phyloP scores from a whole-genome alignment of 2,329 filamentous ascomycete species.

The Aureobasidium uvarum region DNA sequence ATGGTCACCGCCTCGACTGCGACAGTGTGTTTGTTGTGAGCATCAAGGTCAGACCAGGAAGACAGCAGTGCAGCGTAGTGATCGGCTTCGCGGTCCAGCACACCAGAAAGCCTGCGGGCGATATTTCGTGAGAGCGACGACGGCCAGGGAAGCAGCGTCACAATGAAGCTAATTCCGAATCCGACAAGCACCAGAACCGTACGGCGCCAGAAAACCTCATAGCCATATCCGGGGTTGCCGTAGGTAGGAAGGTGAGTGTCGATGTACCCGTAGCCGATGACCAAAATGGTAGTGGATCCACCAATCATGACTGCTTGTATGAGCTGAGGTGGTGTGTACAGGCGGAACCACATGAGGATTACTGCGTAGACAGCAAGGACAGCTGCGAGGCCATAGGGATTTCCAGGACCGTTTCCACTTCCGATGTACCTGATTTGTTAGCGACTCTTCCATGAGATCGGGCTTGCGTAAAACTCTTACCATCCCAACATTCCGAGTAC shows the following conservation, averaged over 20 bases:
- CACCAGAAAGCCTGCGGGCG: slow-evolving; percentile 48
- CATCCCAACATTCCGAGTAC: slow-evolving; percentile 50
- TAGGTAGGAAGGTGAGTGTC: slow-evolving; percentile 24
- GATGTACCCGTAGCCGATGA: slow-evolving; percentile 26
- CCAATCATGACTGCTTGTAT: slow-evolving; percentile 21
- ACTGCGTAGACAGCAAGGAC: slow-evolving; percentile 39
- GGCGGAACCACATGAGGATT: slow-evolving; percentile 40
- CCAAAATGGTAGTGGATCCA: slow-evolving; percentile 16
- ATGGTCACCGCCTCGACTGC: slow-evolving; percentile 36
- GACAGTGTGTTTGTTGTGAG: slow-evolving; percentile 30
- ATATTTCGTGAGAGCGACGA: slow-evolving; percentile 34
- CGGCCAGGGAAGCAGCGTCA: slow-evolving; percentile 25
- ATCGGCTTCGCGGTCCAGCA: slow-evolving; percentile 46
- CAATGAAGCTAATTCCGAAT: slow-evolving; percentile 19
- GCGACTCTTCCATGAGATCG: neutral
- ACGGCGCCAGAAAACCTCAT: slow-evolving; percentile 27
- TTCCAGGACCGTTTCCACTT: slow-evolving; percentile 49
- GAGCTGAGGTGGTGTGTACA: slow-evolving; percentile 35
- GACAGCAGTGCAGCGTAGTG: slow-evolving; percentile 53
- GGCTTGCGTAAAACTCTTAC: slow-evolving; percentile 29
- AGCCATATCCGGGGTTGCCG: slow-evolving; percentile 24
- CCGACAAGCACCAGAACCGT: slow-evolving; percentile 24
- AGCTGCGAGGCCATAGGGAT: slow-evolving; percentile 52
- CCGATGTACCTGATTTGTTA: slow-evolving; percentile 45
- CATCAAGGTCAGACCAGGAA: slow-evolving; percentile 41